These are phyloP conservation scores for Gamsiella multidivaricata DNA, from an alignment of 192 early-diverging fungal genomes.

Conservation along the genomic window DNA sequence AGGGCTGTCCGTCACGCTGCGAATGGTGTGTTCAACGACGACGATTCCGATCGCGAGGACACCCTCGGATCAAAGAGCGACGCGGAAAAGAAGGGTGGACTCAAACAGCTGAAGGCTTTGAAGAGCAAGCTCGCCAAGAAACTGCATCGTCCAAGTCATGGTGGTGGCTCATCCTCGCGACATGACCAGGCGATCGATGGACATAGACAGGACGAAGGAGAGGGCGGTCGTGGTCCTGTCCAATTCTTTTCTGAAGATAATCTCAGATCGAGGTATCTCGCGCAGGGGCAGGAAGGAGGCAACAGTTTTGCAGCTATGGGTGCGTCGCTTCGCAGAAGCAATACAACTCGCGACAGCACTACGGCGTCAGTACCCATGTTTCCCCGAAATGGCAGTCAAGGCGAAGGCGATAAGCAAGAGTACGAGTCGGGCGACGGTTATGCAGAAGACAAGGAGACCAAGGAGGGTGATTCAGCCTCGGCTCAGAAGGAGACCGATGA, in stretches of 20 bases:
- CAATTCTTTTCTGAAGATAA: slow-evolving; percentile 56
- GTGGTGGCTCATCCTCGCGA: slow-evolving; percentile 10
- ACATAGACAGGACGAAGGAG: slow-evolving; percentile 7
- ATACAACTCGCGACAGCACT: slow-evolving; percentile 38
- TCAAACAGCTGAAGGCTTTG: slow-evolving; percentile 48
- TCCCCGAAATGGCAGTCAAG: slow-evolving; percentile 6
- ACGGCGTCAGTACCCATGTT: neutral
- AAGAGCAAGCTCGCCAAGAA: slow-evolving; percentile 53
- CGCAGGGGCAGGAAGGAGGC: slow-evolving; percentile 38
- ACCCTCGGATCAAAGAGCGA: slow-evolving; percentile 48
- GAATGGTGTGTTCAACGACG: slow-evolving; percentile 41
- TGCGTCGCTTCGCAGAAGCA: slow-evolving; percentile 44
- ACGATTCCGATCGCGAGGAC: slow-evolving; percentile 49
- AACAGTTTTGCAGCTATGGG: slow-evolving; percentile 41
- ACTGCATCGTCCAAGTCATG: slow-evolving; percentile 42
- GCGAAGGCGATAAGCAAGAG: slow-evolving; percentile 40
- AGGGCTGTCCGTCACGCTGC: slow-evolving; percentile 46
- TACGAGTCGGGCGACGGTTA: slow-evolving; percentile 25
- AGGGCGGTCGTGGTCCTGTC: slow-evolving; percentile 34
- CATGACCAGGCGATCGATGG: slow-evolving; percentile 2
- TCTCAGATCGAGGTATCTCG: slow-evolving; percentile 38
- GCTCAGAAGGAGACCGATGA: slow-evolving; percentile 1
- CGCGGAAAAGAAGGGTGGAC: slow-evolving; percentile 53
- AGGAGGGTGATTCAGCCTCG: neutral
- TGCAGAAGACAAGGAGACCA: slow-evolving; percentile 3